A percentile compares a stretch with the other conserved stretches of the same genome.
These are phyloP conservation scores for Ceratobasidium sp. DNA, from an alignment of 1,284 basidiomycete genomes.

Conservation along the genomic window DNA sequence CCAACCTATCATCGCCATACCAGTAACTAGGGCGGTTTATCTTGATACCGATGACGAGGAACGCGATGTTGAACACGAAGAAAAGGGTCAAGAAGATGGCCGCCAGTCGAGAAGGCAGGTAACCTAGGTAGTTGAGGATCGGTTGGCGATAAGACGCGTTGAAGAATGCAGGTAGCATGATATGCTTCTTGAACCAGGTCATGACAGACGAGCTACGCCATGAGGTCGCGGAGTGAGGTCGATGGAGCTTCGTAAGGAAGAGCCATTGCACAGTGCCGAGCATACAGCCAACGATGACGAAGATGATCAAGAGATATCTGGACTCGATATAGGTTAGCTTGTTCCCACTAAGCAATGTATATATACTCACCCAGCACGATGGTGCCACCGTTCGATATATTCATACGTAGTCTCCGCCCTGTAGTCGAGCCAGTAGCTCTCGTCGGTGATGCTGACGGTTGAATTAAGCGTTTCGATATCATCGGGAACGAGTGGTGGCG, in stretches of 20 bases:
- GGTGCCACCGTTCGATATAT: slow-evolving; percentile 37
- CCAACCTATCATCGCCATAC: slow-evolving; percentile 1
- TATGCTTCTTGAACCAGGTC: slow-evolving; percentile 29
- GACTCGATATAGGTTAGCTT: no score
- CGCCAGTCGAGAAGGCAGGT: slow-evolving; percentile 32
- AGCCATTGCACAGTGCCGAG: slow-evolving; percentile 4
- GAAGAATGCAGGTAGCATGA: slow-evolving; percentile 26
- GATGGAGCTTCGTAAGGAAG: slow-evolving; percentile 12
- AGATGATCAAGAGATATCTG: slow-evolving; percentile 9
- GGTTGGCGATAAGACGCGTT: slow-evolving; percentile 10
- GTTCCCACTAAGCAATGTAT: not conserved
- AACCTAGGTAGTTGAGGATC: slow-evolving; percentile 13
- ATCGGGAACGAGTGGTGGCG: slow-evolving; percentile 29
- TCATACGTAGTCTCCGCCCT: slow-evolving; percentile 20
- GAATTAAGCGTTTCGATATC: slow-evolving; percentile 24
- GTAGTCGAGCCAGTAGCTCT: slow-evolving; percentile 28
- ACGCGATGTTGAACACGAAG: slow-evolving; percentile 11
- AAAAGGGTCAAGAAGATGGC: slow-evolving; percentile 21
- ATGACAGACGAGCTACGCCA: not conserved
- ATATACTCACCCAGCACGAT: slow-evolving; percentile 28
- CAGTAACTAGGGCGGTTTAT: slow-evolving; percentile 34
- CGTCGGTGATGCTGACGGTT: slow-evolving; percentile 27
- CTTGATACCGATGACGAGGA: slow-evolving; percentile 16
- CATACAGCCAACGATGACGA: slow-evolving; percentile 1
- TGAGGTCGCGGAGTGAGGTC: not conserved